phyloP scores from a whole-genome alignment of 768 basidiomycete species.

The Termitomyces sp. region DNA sequence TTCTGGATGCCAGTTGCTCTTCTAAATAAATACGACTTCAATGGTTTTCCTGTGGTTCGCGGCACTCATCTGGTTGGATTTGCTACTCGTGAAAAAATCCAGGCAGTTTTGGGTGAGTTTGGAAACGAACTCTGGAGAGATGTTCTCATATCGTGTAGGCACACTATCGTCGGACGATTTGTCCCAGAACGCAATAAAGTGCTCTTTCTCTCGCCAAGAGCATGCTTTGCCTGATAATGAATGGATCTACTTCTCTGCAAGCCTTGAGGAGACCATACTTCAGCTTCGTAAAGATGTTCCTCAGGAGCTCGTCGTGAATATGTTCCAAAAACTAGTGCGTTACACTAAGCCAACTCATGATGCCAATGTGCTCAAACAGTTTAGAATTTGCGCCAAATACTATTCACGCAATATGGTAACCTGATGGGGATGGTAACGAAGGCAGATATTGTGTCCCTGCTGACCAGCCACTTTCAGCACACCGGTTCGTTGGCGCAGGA shows the following conservation, averaged over 20 bases:
- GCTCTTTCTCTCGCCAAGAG: conserved; percentile 34
- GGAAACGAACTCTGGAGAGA: neutral
- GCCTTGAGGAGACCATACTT: conserved; percentile 47
- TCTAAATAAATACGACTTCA: conserved; percentile 40
- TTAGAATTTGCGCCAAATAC: conserved; percentile 63
- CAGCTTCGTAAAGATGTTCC: conserved; percentile 67
- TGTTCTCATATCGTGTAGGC: conserved; percentile 14
- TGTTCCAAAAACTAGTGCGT: conserved; percentile 68
- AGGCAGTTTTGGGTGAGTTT: conserved; percentile 28
- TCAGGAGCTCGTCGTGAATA: conserved; percentile 63
- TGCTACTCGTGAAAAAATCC: conserved; percentile 52
- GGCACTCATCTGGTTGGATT: conserved; percentile 53
- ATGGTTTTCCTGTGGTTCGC: conserved; percentile 63
- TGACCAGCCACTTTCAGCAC: conserved; percentile 56
- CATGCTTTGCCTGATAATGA: conserved; percentile 22
- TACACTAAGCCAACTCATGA: neutral
- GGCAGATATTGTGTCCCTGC: conserved; percentile 54
- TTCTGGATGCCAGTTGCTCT: conserved; percentile 27
- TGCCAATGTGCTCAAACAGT: neutral
- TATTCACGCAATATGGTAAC: conserved; percentile 58
- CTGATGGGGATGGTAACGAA: conserved; percentile 67
- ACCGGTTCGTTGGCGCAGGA: conserved; percentile 32
- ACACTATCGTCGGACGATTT: conserved; percentile 25
- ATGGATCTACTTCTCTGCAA: conserved; percentile 31
- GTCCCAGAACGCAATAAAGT: conserved; percentile 27